These are phyloP conservation scores for Podila epigama DNA, from an alignment of 192 early-diverging fungal genomes.

Conservation along the genomic window DNA sequence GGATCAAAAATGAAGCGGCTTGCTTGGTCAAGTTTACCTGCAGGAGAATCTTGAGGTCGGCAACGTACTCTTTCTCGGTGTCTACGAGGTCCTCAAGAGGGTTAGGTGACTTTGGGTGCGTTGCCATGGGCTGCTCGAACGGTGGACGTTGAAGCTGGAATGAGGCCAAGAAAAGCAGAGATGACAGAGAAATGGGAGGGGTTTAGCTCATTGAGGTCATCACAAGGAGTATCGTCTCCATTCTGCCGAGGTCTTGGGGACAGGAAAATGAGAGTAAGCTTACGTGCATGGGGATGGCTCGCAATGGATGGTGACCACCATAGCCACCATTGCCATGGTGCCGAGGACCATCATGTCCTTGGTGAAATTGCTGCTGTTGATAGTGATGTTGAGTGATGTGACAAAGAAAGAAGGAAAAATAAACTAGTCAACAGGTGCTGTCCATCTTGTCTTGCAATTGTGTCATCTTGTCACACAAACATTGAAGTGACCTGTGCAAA, in stretches of 20 bases:
- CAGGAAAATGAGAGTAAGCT: not conserved
- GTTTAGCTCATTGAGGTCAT: no score
- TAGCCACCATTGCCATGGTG: not conserved
- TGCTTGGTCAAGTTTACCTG: no score
- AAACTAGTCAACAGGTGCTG: not conserved
- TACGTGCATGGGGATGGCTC: constrained; percentile 32
- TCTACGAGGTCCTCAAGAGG: constrained; percentile 62
- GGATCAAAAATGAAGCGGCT: no score
- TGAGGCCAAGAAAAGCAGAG: not conserved
- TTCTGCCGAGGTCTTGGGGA: not conserved
- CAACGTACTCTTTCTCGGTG: constrained; percentile 61
- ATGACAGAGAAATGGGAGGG: not conserved
- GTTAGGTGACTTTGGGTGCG: constrained; percentile 42
- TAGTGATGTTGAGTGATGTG: not conserved
- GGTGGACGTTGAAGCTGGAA: constrained; percentile 38
- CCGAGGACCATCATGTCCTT: not conserved
- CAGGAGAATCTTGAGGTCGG: constrained; percentile 58
- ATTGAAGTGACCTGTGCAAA: not conserved
- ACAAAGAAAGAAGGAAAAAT: not conserved
- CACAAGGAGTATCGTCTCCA: not conserved
- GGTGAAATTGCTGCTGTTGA: constrained; percentile 2
- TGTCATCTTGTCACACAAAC: not conserved
- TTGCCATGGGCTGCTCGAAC: constrained; percentile 36
- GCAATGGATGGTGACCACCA: constrained; percentile 1
- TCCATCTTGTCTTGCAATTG: not conserved